Percentiles rank a stretch among this genome's conserved stretches.
These are phyloP conservation scores for Pinus tabuliformis DNA, from an alignment of 75 land plant genomes.

Conservation along the genomic window DNA sequence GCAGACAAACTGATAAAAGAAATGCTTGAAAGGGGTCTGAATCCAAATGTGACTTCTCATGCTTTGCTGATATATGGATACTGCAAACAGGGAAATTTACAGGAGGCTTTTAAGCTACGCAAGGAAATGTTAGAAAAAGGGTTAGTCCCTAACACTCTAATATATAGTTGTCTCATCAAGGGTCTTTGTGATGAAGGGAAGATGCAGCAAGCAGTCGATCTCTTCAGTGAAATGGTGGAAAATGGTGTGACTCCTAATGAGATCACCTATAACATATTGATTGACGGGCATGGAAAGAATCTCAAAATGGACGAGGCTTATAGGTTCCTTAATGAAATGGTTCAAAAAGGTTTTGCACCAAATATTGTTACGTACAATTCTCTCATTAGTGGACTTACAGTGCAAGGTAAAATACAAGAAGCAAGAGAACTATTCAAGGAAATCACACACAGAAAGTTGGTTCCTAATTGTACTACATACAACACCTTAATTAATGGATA, in stretches of 20 bases:
- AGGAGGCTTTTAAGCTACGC: too few relatives aligned
- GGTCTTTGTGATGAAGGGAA: too few relatives aligned
- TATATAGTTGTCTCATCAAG: too few relatives aligned
- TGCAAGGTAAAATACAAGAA: conserved; percentile 16
- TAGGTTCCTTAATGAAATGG: neutral
- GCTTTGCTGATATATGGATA: conserved; percentile 19
- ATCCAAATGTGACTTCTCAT: conserved; percentile 31
- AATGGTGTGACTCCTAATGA: conserved; percentile 15
- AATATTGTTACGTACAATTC: conserved; percentile 12
- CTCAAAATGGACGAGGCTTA: too few relatives aligned
- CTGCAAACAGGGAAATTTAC: too few relatives aligned
- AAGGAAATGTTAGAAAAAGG: too few relatives aligned
- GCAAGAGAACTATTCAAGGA: conserved; percentile 17
- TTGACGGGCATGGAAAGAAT: too few relatives aligned
- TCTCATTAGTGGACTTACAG: conserved; percentile 29
- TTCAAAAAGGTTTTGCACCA: conserved; percentile 28
- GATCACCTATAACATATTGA: neutral
- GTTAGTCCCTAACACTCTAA: too few relatives aligned
- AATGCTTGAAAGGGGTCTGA: conserved; percentile 22
- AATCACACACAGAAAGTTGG: conserved; percentile 15
- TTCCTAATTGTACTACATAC: conserved; percentile 7
- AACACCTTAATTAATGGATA: conserved; percentile 30
- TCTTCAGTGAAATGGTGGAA: conserved; percentile 25
- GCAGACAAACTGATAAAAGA: conserved; percentile 31
- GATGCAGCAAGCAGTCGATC: conserved; percentile 10